Evolutionary conservation across 177 flowering plant species (phyloP), one percentile per base, ranked within the genome.

Genomic region (Vitis hybrid): DNA sequence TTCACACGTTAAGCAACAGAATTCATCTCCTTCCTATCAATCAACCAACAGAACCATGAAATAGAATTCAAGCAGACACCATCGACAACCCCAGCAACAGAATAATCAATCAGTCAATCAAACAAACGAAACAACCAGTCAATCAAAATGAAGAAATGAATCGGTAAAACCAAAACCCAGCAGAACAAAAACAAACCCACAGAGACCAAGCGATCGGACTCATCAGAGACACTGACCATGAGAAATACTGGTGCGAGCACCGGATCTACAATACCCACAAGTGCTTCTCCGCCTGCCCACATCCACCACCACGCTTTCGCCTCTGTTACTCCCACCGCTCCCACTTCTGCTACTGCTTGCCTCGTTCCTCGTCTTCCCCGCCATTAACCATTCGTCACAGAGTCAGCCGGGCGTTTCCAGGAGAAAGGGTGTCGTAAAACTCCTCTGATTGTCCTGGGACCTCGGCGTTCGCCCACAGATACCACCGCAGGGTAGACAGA

Each of bases 241-340:
- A 74, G 88, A 70, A 62, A 88, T 57, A 62, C 95, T 86, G 69
- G 89, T 72, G 59, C 76, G 78, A 12, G 69, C 78, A 59, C 81
- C 68, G 24, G 97, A 92, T 84, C 65, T 88, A 64, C 97, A 95
- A 68, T 95, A 95, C 38, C 94, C 97, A 54, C 98, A 95, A 49
- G 94, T 56, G 77, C 88, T 80, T 72, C 62, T 69, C 8, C 83
- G 79, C 24, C 83, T 74, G 28, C 97, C 92, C 9, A 70, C 78
- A 74, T 91, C 94, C 9, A 47, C 62, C n/a, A 91, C 87, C 53
- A 82, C 87, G 72, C 83, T 85, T 75, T 85, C 89, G 49, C 79
- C 86, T 71, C 75, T 75, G 66, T 62, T 64, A 71, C 59, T 62
- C 31, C 73, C 31, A 70, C 78, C 69, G 44, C 73, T 22, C 70